Conservation (phyloP, 2,329 filamentous ascomycete species). For the Incumbomyces delicatus region DNA sequence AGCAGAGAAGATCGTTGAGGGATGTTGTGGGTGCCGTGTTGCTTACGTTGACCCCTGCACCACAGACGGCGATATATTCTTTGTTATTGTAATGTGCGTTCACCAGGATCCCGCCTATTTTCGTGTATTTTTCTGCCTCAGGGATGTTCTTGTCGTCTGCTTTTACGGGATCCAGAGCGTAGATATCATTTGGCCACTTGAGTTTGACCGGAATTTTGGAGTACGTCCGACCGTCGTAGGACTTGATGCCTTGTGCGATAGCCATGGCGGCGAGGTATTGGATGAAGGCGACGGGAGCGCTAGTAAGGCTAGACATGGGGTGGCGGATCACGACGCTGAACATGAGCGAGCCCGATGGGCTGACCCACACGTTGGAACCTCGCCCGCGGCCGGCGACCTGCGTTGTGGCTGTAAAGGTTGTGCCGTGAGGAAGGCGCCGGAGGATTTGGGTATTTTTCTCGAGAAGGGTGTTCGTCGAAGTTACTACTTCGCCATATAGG, state of each 20-base stretch:
- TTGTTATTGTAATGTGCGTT: slow-evolving; percentile 72
- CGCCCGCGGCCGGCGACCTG: slow-evolving; percentile 83
- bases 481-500: slow-evolving; percentile 84
- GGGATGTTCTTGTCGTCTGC: slow-evolving; percentile 13
- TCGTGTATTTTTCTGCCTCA: slow-evolving; percentile 51
- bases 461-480: slow-evolving; percentile 84
- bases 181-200: slow-evolving; percentile 98
- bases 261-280: slow-evolving; percentile 89
- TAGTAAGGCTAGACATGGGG: slow-evolving; percentile 58
- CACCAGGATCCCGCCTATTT: slow-evolving; percentile 86
- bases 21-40: slow-evolving; percentile 82
- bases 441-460: slow-evolving; percentile 85
- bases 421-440: slow-evolving; percentile 67
- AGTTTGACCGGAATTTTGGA: slow-evolving; percentile 67
- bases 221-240: slow-evolving; percentile 66
- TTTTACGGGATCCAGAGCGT: slow-evolving; percentile 51
- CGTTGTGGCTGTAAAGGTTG: slow-evolving; percentile 75
- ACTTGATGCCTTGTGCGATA: slow-evolving; percentile 70
- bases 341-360: slow-evolving; percentile 73
- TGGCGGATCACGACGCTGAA: slow-evolving; percentile 86
- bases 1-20: slow-evolving; percentile 58
- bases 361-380: slow-evolving; percentile 89
- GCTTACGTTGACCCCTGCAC: slow-evolving; percentile 75
- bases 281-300: slow-evolving; percentile 78
- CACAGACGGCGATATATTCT: slow-evolving; percentile 75